Evolutionary conservation across 2,329 filamentous ascomycete species (phyloP).

Genomic region (Diplodia intermedia): DNA sequence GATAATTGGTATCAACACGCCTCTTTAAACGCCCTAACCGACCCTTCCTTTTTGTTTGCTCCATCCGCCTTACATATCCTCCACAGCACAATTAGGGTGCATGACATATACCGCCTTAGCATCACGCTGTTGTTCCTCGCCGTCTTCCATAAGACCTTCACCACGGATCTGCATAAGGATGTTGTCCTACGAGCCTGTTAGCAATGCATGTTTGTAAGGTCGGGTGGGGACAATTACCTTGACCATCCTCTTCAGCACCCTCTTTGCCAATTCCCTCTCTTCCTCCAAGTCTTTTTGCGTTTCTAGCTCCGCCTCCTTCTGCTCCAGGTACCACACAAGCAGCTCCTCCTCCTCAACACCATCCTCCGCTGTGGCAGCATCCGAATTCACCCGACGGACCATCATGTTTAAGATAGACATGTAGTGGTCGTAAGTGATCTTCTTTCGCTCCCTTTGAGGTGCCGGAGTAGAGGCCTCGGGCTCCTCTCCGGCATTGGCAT

Average conservation of each 20-base stretch:
- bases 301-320: slow-evolving; percentile 82
- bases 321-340: slow-evolving; percentile 88
- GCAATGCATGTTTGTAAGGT: slow-evolving; percentile 23
- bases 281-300: slow-evolving; percentile 80
- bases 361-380: slow-evolving; percentile 76
- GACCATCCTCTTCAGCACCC: slow-evolving; percentile 94
- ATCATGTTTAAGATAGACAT: slow-evolving; percentile 87
- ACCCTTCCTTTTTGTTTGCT: not conserved
- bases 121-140: slow-evolving; percentile 60
- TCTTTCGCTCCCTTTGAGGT: slow-evolving; percentile 69
- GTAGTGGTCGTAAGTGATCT: slow-evolving; percentile 95
- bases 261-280: slow-evolving; percentile 75
- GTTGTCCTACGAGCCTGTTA: slow-evolving; percentile 58
- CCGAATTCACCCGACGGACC: slow-evolving; percentile 81
- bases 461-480: slow-evolving; percentile 35
- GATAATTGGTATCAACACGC: slow-evolving; percentile 7
- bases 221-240: slow-evolving; percentile 68
- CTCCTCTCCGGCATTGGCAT: slow-evolving; percentile 44
- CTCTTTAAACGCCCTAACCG: slow-evolving; percentile 22
- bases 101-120: slow-evolving; percentile 78
- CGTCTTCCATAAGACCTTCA: slow-evolving; percentile 85
- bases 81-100: slow-evolving; percentile 91
- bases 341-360: slow-evolving; percentile 85
- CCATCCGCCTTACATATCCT: slow-evolving; percentile 53
- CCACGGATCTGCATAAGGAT: slow-evolving; percentile 71